These are phyloP conservation scores for Heterobasidion annosum DNA, from an alignment of 1,284 basidiomycete species.

Conservation along the genomic window DNA sequence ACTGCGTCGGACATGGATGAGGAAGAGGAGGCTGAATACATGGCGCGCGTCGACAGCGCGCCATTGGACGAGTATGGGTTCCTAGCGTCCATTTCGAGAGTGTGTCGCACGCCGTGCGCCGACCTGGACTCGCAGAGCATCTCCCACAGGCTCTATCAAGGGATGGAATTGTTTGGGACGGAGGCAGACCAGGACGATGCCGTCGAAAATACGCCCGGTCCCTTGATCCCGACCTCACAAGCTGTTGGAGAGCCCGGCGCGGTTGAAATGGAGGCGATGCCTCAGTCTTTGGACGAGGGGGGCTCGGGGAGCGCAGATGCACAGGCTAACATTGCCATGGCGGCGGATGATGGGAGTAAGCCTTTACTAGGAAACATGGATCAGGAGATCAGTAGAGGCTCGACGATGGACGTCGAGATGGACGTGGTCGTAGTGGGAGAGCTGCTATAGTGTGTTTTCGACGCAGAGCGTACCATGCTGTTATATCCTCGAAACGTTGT, in stretches of 20 bases:
- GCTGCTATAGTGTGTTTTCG: background rate
- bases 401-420: background rate
- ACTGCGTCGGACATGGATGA: background rate
- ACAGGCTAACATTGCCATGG: background rate
- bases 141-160: constrained; percentile 13
- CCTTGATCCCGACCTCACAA: background rate
- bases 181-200: background rate
- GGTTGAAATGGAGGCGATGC: background rate
- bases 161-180: background rate
- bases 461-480: background rate
- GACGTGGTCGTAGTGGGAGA: background rate
- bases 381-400: background rate
- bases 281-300: background rate
- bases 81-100: constrained; percentile 8
- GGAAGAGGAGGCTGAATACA: background rate
- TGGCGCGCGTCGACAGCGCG: background rate
- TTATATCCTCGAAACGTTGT: background rate
- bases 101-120: constrained; percentile 12
- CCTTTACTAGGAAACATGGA: background rate
- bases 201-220: background rate
- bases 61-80: constrained; percentile 18
- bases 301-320: background rate
- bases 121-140: constrained; percentile 19
- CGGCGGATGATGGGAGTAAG: background rate
- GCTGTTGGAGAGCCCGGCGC: background rate